Conservation (phyloP, 768 basidiomycete species). For the Podaxis carcinomalis region DNA sequence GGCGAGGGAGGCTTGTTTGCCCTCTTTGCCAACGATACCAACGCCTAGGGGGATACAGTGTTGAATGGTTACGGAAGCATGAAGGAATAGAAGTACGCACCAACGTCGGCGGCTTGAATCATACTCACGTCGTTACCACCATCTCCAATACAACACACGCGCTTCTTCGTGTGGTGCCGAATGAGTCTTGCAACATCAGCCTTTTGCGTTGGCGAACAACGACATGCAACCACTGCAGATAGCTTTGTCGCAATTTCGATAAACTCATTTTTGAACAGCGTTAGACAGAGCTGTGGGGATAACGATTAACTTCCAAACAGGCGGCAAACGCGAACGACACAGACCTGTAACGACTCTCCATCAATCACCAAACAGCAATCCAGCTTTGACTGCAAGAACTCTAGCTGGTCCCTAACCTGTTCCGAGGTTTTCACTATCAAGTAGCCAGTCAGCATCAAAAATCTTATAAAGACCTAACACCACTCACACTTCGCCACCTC, state of each 20-base stretch:
- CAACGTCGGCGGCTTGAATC: constrained; percentile 99
- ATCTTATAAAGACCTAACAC: constrained; percentile 1
- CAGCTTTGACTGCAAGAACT: constrained; percentile 89
- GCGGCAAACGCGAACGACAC: constrained; percentile 12
- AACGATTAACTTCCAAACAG: background rate
- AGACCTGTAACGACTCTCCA: constrained; percentile 90
- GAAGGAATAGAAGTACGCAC: constrained; percentile 42
- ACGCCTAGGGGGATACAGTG: constrained; percentile 54
- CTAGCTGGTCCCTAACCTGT: constrained; percentile 81
- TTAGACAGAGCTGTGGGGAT: constrained; percentile 72
- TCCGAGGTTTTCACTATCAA: constrained; percentile 76
- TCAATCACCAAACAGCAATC: constrained; percentile 99
- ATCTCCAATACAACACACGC: constrained; percentile 98
- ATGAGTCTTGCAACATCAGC: constrained; percentile 96
- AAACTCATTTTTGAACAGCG: constrained; percentile 89
- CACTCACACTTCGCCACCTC: constrained; percentile 86
- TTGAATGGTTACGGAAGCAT: background rate
- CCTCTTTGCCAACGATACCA: constrained; percentile 98
- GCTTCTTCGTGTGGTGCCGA: constrained; percentile 84
- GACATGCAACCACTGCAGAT: constrained; percentile 94
- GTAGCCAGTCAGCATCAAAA: constrained; percentile 2
- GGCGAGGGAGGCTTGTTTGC: constrained; percentile 97
- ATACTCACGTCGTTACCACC: constrained; percentile 99
- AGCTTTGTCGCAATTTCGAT: constrained; percentile 95
- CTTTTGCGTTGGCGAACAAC: constrained; percentile 98